Conservation (phyloP, 441 rosid genomes). For the Adansonia rubrostipa region DNA sequence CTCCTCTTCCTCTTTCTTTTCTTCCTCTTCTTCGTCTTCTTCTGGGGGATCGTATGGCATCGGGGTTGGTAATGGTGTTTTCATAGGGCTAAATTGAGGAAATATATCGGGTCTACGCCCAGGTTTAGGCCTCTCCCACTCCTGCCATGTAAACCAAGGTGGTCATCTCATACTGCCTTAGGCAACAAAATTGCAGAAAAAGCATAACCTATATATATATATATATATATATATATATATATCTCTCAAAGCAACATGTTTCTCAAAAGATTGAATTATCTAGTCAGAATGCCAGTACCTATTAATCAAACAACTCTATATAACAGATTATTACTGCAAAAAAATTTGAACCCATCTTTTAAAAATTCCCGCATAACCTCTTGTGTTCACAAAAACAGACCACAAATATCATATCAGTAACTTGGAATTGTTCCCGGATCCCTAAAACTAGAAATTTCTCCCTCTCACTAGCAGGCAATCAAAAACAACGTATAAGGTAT, state of each 20-base stretch:
- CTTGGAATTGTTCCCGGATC: background rate
- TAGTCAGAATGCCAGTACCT: background rate
- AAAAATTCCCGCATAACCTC: background rate
- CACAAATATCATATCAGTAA: background rate
- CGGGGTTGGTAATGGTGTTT: slow-evolving; percentile 85
- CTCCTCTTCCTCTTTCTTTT: slow-evolving; percentile 61
- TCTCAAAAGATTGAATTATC: slow-evolving; percentile 10
- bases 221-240: background rate
- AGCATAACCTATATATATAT: background rate
- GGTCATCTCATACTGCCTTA: background rate
- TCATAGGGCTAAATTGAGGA: slow-evolving; percentile 91
- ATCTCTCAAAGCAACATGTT: background rate
- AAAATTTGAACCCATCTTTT: background rate
- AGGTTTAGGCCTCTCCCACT: slow-evolving; percentile 86
- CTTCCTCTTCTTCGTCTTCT: slow-evolving; percentile 93
- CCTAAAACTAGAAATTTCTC: background rate
- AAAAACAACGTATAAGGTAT: background rate
- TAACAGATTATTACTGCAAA: background rate
- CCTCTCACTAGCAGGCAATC: background rate
- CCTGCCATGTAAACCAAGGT: slow-evolving; percentile 43
- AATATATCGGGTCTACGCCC: slow-evolving; percentile 88
- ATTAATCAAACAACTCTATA: background rate
- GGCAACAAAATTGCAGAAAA: slow-evolving; percentile 2
- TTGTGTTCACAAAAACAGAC: background rate
- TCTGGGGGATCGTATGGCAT: slow-evolving; percentile 88